Evolutionary conservation across 1,284 basidiomycete species (phyloP).

Genomic region (Fomitopsis schrenkii): DNA sequence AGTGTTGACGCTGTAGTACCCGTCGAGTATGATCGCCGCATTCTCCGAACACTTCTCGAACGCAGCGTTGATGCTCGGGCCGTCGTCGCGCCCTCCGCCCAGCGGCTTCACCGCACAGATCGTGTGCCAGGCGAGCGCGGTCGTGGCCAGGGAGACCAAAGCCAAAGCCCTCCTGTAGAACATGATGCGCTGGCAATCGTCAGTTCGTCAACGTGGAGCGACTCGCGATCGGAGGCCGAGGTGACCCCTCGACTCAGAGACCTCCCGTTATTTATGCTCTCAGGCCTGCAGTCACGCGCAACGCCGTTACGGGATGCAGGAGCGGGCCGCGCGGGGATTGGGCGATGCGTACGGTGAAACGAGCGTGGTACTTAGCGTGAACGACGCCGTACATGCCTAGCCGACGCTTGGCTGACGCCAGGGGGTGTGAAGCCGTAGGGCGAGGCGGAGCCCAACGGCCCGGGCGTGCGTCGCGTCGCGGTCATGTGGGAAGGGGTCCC

Average conservation of each 20-base stretch:
- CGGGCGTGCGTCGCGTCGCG: not conserved
- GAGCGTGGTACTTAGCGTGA: not conserved
- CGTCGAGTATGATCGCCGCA: slow-evolving; percentile 29
- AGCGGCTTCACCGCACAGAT: slow-evolving; percentile 29
- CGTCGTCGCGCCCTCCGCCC: slow-evolving; percentile 33
- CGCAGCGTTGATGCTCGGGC: slow-evolving; percentile 30
- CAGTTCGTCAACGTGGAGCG: not conserved
- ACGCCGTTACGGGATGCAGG: not conserved
- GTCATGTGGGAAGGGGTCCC: not conserved
- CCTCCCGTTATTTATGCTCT: not conserved
- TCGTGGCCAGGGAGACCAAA: slow-evolving; percentile 3
- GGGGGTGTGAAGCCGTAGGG: not conserved
- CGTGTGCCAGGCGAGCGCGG: slow-evolving; percentile 7
- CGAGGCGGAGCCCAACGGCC: not conserved
- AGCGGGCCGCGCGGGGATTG: not conserved
- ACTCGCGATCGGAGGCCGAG: not conserved
- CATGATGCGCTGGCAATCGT: slow-evolving; percentile 8
- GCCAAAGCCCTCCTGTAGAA: slow-evolving; percentile 1
- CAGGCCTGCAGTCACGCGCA: not conserved
- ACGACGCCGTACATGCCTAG: not conserved
- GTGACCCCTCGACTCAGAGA: not conserved
- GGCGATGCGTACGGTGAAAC: not conserved
- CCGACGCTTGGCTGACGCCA: not conserved
- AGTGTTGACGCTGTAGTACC: slow-evolving; percentile 37
- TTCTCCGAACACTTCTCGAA: slow-evolving; percentile 29